Evolutionary conservation across 352 stramenopile species (phyloP).

Genomic region (Phytopythium aichiense): DNA sequence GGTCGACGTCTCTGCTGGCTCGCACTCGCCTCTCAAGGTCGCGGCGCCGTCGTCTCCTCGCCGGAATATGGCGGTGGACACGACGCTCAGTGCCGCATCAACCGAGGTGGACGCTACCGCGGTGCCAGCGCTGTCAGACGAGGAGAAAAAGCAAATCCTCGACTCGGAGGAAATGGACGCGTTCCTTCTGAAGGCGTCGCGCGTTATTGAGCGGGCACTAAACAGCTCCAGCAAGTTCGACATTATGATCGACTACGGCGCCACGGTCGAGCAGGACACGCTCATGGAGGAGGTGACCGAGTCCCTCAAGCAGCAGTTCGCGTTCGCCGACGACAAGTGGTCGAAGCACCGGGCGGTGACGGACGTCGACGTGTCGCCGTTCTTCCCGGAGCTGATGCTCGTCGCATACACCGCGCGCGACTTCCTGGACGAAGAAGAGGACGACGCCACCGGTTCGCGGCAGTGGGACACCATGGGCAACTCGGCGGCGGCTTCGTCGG

Average conservation of each 20-base stretch:
- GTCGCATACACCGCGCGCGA: conserved; percentile 63
- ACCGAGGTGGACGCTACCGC: conserved; percentile 15
- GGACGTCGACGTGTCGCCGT: conserved; percentile 78
- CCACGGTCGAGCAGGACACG: conserved; percentile 60
- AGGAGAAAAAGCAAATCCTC: conserved; percentile 66
- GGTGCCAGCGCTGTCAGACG: conserved; percentile 36
- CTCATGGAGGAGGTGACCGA: conserved; percentile 52
- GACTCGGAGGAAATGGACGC: conserved; percentile 73
- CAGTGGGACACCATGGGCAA: conserved; percentile 76
- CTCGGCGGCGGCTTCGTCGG: conserved; percentile 23
- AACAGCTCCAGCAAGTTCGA: conserved; percentile 74
- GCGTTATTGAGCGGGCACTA: conserved; percentile 78
- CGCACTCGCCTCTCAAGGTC: conserved; percentile 28
- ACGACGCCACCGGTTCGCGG: conserved; percentile 42
- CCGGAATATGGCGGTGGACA: conserved; percentile 45
- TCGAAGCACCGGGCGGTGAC: conserved; percentile 78
- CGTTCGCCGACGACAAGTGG: conserved; percentile 79
- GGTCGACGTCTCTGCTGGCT: conserved; percentile 20
- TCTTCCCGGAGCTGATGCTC: conserved; percentile 77
- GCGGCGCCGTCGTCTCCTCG: conserved; percentile 35
- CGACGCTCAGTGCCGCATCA: conserved; percentile 21
- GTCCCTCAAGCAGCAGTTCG: conserved; percentile 64
- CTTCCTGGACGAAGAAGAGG: conserved; percentile 71
- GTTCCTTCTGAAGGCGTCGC: conserved; percentile 73
- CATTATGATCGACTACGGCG: conserved; percentile 84